A percentile compares a stretch with the other conserved stretches of the same genome.
phyloP scores from a whole-genome alignment of 768 basidiomycete genomes.

The Amanita jacksonii region DNA sequence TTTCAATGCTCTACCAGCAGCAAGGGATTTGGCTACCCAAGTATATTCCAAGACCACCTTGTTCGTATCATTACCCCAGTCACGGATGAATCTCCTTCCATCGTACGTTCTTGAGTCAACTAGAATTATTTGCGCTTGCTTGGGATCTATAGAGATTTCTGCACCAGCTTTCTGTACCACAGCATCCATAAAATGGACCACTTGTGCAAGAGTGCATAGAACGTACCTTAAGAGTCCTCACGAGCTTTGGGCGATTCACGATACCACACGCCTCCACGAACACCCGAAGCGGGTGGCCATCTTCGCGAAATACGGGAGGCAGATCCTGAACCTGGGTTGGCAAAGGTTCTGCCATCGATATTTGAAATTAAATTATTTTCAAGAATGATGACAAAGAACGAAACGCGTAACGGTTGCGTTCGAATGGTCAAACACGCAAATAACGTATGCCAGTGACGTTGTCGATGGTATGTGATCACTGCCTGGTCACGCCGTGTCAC shows the following conservation, averaged over 20 bases:
- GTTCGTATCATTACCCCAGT: conserved; percentile 42
- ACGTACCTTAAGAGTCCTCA: conserved; percentile 39
- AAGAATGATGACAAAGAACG: no score
- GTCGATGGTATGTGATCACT: no score
- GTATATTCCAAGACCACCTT: conserved; percentile 43
- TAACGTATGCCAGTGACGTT: no score
- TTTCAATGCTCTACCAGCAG: conserved; percentile 33
- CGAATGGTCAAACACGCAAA: no score
- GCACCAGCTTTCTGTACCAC: conserved; percentile 44
- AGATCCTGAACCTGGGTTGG: conserved; percentile 4
- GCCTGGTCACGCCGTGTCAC: neutral
- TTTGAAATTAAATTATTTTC: no score
- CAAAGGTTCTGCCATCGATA: conserved; percentile 4
- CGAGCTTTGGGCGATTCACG: conserved; percentile 36
- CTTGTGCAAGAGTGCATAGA: conserved; percentile 1
- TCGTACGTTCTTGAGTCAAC: conserved; percentile 44
- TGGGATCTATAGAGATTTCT: conserved; percentile 37
- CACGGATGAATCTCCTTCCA: conserved; percentile 47
- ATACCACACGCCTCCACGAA: conserved; percentile 53
- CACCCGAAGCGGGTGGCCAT: conserved; percentile 35
- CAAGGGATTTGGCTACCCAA: conserved; percentile 43
- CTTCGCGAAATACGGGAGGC: conserved; percentile 27
- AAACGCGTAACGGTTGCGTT: neutral
- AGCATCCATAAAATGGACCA: neutral
- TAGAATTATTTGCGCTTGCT: conserved; percentile 46